Conservation (phyloP, 352 stramenopile species). For the Phytophthora melonis region DNA sequence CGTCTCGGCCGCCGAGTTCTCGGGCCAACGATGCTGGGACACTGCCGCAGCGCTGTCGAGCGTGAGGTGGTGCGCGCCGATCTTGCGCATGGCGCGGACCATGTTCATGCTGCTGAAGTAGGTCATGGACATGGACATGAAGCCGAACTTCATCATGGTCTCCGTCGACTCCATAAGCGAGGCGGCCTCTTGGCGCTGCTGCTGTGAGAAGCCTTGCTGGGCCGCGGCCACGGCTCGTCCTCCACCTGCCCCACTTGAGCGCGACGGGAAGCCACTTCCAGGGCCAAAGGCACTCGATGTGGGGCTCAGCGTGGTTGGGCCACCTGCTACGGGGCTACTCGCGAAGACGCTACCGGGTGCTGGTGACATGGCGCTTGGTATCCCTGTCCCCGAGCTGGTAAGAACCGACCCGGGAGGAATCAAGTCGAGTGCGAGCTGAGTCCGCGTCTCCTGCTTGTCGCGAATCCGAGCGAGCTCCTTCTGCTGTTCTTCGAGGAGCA, state of each 20-base stretch:
- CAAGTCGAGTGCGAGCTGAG: constrained; percentile 62
- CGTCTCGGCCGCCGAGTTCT: constrained; percentile 44
- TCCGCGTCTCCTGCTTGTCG: constrained; percentile 57
- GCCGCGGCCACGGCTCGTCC: not conserved
- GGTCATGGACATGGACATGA: constrained; percentile 98
- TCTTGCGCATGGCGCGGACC: constrained; percentile 96
- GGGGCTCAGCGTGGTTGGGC: constrained; percentile 29
- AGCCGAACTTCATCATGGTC: constrained; percentile 99
- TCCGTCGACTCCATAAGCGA: constrained; percentile 96
- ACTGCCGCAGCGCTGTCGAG: constrained; percentile 82
- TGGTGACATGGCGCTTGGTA: constrained; percentile 19
- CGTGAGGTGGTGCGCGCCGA: constrained; percentile 92
- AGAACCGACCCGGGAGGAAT: constrained; percentile 24
- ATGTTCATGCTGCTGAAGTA: constrained; percentile 98
- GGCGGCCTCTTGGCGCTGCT: constrained; percentile 92
- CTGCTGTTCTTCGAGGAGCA: constrained; percentile 96
- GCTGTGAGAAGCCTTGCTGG: constrained; percentile 58
- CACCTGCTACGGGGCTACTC: constrained; percentile 37
- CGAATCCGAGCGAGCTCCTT: constrained; percentile 87
- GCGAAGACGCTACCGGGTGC: constrained; percentile 23
- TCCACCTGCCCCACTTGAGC: constrained; percentile 4
- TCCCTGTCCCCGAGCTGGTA: constrained; percentile 1
- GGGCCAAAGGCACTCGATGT: constrained; percentile 14
- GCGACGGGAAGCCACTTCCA: constrained; percentile 9
- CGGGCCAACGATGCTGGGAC: constrained; percentile 69